phyloP scores from a whole-genome alignment of 257 asterid genomes.

The Przewalskia tangutica region DNA sequence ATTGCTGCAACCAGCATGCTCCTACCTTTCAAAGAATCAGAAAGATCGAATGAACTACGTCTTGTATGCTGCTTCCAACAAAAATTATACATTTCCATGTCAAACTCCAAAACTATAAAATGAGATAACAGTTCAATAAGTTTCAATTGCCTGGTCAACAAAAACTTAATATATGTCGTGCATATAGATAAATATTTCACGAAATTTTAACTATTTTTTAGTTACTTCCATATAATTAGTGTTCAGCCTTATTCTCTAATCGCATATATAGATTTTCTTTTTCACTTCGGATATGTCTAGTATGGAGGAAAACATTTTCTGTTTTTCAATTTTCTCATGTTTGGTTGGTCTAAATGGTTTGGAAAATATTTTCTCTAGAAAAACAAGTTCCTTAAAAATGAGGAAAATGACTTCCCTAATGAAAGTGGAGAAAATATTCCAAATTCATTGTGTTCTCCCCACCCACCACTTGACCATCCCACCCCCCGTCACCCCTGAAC shows the following conservation, averaged over 20 bases:
- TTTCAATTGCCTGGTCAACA: not conserved
- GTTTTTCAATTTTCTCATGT: too few species aligned
- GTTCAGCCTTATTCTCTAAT: too few species aligned
- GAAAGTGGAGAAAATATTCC: too few species aligned
- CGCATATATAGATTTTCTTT: not conserved
- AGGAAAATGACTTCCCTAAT: too few species aligned
- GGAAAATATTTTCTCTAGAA: too few species aligned
- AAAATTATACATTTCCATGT: constrained; percentile 30
- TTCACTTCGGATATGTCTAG: too few species aligned
- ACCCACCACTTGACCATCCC: too few species aligned
- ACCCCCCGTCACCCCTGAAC: too few species aligned
- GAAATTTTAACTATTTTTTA: not conserved
- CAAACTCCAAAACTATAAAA: constrained; percentile 2
- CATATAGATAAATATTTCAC: not conserved
- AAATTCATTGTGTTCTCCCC: too few species aligned
- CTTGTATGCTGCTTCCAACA: constrained; percentile 58
- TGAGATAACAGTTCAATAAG: not conserved
- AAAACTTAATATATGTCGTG: not conserved
- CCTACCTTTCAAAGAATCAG: constrained; percentile 82
- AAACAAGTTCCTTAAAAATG: too few species aligned
- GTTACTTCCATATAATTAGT: not conserved
- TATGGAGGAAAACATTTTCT: too few species aligned
- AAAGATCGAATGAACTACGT: constrained; percentile 66
- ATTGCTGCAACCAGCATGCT: constrained; percentile 99
- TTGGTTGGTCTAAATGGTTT: too few species aligned